Evolutionary conservation across 345 rosid species (phyloP), one percentile per base, ranked within the genome.

Genomic region (Physaria fendleri): DNA sequence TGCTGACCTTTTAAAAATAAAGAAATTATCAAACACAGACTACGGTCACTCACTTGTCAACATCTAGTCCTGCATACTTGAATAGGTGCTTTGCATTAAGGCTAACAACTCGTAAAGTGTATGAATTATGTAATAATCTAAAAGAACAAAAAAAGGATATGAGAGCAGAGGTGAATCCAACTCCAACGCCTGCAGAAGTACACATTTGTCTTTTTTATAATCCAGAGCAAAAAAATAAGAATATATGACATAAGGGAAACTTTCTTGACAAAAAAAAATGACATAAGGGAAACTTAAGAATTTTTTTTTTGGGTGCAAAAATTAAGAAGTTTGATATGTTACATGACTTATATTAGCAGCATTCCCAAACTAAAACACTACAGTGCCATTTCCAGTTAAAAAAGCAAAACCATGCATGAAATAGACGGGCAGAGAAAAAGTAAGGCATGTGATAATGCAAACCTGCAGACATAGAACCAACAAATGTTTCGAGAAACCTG

Each of bases 381-480:
- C 44, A 50, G 59, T 45, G 62, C 16, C 52, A 42, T 54, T 54
- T 50, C 29, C 42, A 25, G 45, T 51, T 8, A 20, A 52, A 51
- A 33, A 30, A 54, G 37, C 13, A 44, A 12, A 58, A 24, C 40
- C 30, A 59, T 42, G 60, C 40, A 67, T 50, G 25, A 25, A 17
- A 24, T 28, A 51, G 50, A 58, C 5, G 39, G 11, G 35, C 40
- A 35, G 18, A 51, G 46, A 51, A 20, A 49, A 58, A 30, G 44
- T 5, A 40, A 64, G 9, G 60, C 20, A 47, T 42, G 53, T 56
- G 27, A 59, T 47, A 23, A 56, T 56, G 68, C 74, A 60, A 42
- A 89, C 99, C 99, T 76, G 97, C 86, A 70, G 99, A 93, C 88
- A 93, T 66, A 49, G 99, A 93, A 25, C 99, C 99, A 56, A 83